Base-by-base conservation (phyloP, 805 yeast species). In the Candida sphagnicola region DNA sequence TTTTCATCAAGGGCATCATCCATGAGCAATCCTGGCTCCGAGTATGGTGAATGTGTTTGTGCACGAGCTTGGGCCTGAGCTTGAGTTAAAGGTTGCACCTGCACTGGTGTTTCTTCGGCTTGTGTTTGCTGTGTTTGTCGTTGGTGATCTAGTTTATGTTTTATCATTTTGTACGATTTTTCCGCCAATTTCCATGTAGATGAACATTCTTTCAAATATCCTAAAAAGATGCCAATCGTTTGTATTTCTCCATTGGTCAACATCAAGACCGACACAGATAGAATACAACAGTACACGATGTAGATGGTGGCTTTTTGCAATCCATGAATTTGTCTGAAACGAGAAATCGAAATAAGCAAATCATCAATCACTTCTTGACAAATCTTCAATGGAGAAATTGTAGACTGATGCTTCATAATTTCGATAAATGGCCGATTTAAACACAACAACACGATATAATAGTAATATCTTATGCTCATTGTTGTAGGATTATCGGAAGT, bases 341-440 rank as follows among this genome's bases (percentile, higher is more conserved):
- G 48, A 16, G 53, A 50, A 18, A 72, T 59, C 0, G 72, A 66
- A 11, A 52, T 53, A 39, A 62, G 59, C 28, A 74, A 50, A 38
- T 72, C 77, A 15, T 60, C 64, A 13, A 74, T 70, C 1, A 67
- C 71, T 14, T 57, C 59, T 3, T 55, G 39, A 39, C 76, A 68
- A 8, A 70, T 59, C 13, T 37, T 41, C 13, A 56, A 49, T 0
- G 74, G 73, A 3, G 61, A 50, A 26, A 61, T 52, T 16, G 46
- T 44, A 11, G 47, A 48, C 10, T 44, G 35, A 12, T 34, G 28
- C 19, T 47, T 50, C 14, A 48, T 51, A 11, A 67, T 50, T 2
- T 75, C 79, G 30, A 78, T 69, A 47, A 79, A 78, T 2, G 83
- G 84, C 31, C 80, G 63, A 50, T 79, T 79, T 38, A 79, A 65